Base-by-base conservation (phyloP, 768 basidiomycete species). In the Boletus pseudopeckii region DNA sequence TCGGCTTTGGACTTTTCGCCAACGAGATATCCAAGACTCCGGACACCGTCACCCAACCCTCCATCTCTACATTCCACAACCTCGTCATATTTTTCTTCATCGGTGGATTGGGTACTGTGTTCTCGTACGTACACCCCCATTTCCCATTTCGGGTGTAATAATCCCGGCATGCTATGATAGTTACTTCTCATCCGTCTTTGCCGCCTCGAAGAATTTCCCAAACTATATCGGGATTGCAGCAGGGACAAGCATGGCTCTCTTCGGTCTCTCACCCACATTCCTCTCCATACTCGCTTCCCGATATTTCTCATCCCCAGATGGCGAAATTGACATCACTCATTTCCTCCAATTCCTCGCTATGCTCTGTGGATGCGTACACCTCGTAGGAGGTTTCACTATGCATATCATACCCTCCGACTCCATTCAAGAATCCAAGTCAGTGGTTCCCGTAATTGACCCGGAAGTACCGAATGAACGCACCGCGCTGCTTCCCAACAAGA, bases 221-320 rank as follows among this genome's bases (percentile, higher is more conserved):
- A 64, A 72, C 5, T 80, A 85, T 58, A 79, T 81, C 42, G 88
- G 88, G 18, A 68, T 84, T 24, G 82, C 87, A 11, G 77, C 86
- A 1, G 90, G 88, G 5, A 70, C 74, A 10, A 85, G 78, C 63
- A 83, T 84, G 76, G 81, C 88, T 3, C 71, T 90, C 22, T 91
- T 90, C 62, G 88, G 90, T n/a, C 77, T 91, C 33, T 92, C 90
- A 0, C 90, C 90, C 0, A 73, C 91, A 20, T 81, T 88, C 59
- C 77, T 91, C 7, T 85, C 89, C 20, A 53, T 79, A 22, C 55
- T 90, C 36, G 88, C 86, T 4, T 81, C 85, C 5, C 72, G 52
- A 15, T 82, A 75, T 64, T 91, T 91, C 68, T 82, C 79, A 5
- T 70, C 74, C 37, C 58, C 69, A 13, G 65, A 69, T 45, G 74